These are phyloP conservation scores for Mucor irregularis DNA, from an alignment of 371 early-diverging fungal species.

Conservation along the genomic window DNA sequence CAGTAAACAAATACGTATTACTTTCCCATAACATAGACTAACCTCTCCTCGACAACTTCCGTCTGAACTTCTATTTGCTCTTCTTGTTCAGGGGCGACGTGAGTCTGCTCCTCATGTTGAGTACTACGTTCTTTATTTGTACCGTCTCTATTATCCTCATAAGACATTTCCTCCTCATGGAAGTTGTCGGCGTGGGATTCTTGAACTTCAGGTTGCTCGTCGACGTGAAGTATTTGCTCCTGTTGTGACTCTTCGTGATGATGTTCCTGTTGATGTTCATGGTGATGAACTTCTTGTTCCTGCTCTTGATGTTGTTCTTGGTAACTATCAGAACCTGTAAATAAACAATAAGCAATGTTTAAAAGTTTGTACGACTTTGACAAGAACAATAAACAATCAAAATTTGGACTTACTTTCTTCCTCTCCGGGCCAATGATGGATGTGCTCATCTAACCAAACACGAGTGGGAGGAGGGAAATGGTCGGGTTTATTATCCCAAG, in stretches of 20 bases:
- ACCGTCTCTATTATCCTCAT: conserved; percentile 4
- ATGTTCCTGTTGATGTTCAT: conserved; percentile 18
- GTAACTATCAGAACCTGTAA: neutral
- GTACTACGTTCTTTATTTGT: neutral
- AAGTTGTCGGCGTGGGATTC: conserved; percentile 4
- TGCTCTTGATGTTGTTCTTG: conserved; percentile 3
- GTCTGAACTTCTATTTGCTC: neutral
- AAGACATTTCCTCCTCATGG: neutral
- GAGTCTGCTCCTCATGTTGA: neutral
- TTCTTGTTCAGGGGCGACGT: neutral
- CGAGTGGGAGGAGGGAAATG: conserved; percentile 27
- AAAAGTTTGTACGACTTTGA: neutral
- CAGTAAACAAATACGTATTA: neutral
- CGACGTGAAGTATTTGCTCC: conserved; percentile 15
- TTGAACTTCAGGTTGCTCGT: conserved; percentile 1
- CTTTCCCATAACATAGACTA: too few relatives aligned
- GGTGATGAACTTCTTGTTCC: conserved; percentile 4
- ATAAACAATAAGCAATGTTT: neutral
- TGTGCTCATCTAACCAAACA: conserved; percentile 27
- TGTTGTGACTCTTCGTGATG: conserved; percentile 3
- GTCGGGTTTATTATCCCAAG: conserved; percentile 24
- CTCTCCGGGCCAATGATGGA: neutral
- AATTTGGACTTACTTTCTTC: neutral
- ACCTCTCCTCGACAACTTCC: too few relatives aligned
- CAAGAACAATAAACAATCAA: neutral